A percentile compares a stretch with the other conserved stretches of the same genome.
phyloP scores from a whole-genome alignment of 192 early-diverging fungal species.

The Backusella luteola region DNA sequence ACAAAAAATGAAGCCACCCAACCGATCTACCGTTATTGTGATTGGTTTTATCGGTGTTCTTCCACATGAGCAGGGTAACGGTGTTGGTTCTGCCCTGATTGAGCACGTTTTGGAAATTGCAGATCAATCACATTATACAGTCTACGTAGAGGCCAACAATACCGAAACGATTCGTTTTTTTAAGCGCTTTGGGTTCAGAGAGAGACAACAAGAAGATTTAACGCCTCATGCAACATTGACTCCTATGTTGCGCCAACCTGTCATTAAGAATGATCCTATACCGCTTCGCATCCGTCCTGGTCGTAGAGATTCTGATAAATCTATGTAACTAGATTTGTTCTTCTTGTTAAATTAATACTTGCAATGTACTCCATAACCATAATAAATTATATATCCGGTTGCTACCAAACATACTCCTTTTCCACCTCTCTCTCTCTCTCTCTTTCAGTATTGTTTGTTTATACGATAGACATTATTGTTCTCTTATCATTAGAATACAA shows the following conservation, averaged over 20 bases:
- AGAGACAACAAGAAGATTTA: not conserved
- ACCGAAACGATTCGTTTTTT: slow-evolving; percentile 18
- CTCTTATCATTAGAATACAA: not conserved
- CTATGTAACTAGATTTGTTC: not conserved
- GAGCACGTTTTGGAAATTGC: slow-evolving; percentile 24
- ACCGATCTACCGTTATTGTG: slow-evolving; percentile 5
- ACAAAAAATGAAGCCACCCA: slow-evolving; percentile 6
- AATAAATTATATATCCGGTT: slow-evolving; percentile 4
- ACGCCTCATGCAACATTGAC: not conserved
- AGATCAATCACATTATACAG: slow-evolving; percentile 17
- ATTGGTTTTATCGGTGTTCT: slow-evolving; percentile 32
- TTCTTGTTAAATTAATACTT: not conserved
- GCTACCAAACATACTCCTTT: not conserved
- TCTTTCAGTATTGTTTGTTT: not conserved
- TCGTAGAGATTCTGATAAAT: slow-evolving; percentile 21
- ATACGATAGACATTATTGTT: not conserved
- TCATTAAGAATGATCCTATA: not conserved
- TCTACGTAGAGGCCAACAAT: slow-evolving; percentile 19
- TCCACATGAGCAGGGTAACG: slow-evolving; percentile 26
- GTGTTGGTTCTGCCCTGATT: slow-evolving; percentile 23
- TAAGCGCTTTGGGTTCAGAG: slow-evolving; percentile 23
- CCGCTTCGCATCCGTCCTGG: slow-evolving; percentile 27
- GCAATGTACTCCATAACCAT: not conserved
- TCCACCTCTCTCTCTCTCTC: too few relatives aligned
- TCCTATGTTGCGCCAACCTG: slow-evolving; percentile 26